Percentiles rank a stretch among this genome's conserved stretches.
phyloP scores from a whole-genome alignment of 805 yeast species.

The Yarrowia keelungensis region DNA sequence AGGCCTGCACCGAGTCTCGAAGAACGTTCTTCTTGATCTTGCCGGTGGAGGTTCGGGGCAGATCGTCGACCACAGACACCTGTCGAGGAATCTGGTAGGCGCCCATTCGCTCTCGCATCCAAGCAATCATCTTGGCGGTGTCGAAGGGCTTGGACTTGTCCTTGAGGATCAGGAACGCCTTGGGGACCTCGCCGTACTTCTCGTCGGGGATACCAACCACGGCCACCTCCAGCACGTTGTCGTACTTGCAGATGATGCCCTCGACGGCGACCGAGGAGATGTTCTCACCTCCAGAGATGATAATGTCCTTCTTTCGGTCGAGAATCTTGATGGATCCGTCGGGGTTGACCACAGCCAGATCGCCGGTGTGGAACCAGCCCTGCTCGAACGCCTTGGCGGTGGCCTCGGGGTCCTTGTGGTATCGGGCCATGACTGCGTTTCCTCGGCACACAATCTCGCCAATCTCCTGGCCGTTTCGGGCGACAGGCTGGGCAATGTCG shows the following conservation, averaged over 20 bases:
- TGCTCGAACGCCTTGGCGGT: conserved; percentile 48
- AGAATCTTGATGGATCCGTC: conserved; percentile 50
- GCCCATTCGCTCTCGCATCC: conserved; percentile 47
- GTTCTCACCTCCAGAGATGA: conserved; percentile 52
- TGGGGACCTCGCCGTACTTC: conserved; percentile 50
- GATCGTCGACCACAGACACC: conserved; percentile 44
- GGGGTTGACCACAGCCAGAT: conserved; percentile 50
- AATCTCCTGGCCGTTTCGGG: conserved; percentile 47
- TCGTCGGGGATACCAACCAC: conserved; percentile 49
- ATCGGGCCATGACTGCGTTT: conserved; percentile 49
- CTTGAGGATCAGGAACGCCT: conserved; percentile 47
- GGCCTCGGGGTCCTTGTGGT: conserved; percentile 49
- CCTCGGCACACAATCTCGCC: conserved; percentile 51
- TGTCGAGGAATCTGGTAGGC: conserved; percentile 50
- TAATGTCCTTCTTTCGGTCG: conserved; percentile 51
- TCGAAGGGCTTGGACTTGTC: conserved; percentile 40
- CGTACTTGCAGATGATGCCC: conserved; percentile 45
- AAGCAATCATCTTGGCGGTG: conserved; percentile 43
- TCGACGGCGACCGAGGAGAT: conserved; percentile 51
- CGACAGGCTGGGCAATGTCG: conserved; percentile 44
- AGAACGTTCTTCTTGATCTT: conserved; percentile 49
- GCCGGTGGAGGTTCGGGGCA: conserved; percentile 52
- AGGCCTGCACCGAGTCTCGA: conserved; percentile 43
- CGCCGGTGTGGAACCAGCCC: conserved; percentile 52
- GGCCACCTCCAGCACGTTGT: conserved; percentile 48